A percentile compares a stretch with the other conserved stretches of the same genome.
Conservation (phyloP, 2,329 filamentous ascomycete species). For the Penicillium sumatraense region DNA sequence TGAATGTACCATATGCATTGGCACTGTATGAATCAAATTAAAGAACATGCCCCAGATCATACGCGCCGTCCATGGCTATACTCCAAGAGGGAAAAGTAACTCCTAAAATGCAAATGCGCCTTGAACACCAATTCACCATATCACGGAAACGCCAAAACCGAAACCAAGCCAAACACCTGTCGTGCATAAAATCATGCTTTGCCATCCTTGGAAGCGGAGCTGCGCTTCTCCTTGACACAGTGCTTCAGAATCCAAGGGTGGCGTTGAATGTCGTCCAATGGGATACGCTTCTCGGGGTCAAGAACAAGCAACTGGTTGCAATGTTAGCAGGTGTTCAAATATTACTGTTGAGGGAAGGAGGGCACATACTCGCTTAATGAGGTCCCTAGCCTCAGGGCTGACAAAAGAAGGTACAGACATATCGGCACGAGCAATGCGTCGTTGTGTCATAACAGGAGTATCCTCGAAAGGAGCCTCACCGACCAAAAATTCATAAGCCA, state of each 20-base stretch:
- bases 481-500: conserved; percentile 95
- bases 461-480: conserved; percentile 98
- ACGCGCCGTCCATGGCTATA: conserved; percentile 17
- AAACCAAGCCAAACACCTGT: conserved; percentile 15
- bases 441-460: conserved; percentile 89
- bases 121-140: too few relatives aligned
- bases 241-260: conserved; percentile 99
- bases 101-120: conserved; percentile 21
- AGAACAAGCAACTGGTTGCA: conserved; percentile 74
- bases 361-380: conserved; percentile 78
- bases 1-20: conserved; percentile 32
- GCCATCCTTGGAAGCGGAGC: conserved; percentile 42
- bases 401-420: conserved; percentile 93
- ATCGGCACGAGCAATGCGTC: conserved; percentile 84
- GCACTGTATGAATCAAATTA: conserved; percentile 19
- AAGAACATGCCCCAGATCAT: conserved; percentile 24
- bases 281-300: conserved; percentile 90
- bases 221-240: conserved; percentile 66
- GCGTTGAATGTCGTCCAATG: conserved; percentile 82
- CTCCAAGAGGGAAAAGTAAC: conserved; percentile 14
- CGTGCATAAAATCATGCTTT: conserved; percentile 31
- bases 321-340: conserved; percentile 34
- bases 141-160: conserved; percentile 23
- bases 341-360: background rate
- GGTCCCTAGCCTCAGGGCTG: conserved; percentile 83